Conservation (phyloP, 108 stramenopile species). For the Parmales sp. region DNA sequence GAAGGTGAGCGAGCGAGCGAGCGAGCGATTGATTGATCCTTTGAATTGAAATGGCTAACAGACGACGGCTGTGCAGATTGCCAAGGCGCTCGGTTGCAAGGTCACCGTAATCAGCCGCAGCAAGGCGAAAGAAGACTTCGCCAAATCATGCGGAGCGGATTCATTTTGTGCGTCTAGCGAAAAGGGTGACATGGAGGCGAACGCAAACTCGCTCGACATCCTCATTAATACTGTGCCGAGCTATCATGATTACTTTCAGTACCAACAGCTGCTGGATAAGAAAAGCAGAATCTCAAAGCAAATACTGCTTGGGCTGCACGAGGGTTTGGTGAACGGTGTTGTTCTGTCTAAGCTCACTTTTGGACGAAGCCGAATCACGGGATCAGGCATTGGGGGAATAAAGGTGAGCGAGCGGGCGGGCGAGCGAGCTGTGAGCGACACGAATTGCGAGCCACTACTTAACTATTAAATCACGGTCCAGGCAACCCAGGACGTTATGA, state of each 20-base stretch:
- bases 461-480: too few relatives aligned
- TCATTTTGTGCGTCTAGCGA: conserved; percentile 22
- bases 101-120: conserved; percentile 36
- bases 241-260: conserved; percentile 16
- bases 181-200: conserved; percentile 26
- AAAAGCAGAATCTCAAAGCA: background rate
- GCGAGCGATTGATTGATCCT: background rate
- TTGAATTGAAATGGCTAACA: background rate
- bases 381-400: conserved; percentile 40
- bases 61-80: too few relatives aligned
- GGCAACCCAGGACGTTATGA: too few relatives aligned
- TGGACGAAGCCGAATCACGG: conserved; percentile 10
- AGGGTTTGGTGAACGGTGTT: background rate
- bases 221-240: conserved; percentile 40
- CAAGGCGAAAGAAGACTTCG: conserved; percentile 32
- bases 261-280: background rate
- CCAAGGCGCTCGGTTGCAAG: conserved; percentile 31
- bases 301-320: background rate
- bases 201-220: conserved; percentile 30
- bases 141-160: conserved; percentile 31
- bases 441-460: too few relatives aligned
- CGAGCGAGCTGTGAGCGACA: too few relatives aligned
- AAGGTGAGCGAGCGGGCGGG: too few relatives aligned
- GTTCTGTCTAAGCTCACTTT: background rate
- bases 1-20: conserved; percentile 30